phyloP scores from a whole-genome alignment of 1,139 yeast genomes.

The Taiozyma sp. region DNA sequence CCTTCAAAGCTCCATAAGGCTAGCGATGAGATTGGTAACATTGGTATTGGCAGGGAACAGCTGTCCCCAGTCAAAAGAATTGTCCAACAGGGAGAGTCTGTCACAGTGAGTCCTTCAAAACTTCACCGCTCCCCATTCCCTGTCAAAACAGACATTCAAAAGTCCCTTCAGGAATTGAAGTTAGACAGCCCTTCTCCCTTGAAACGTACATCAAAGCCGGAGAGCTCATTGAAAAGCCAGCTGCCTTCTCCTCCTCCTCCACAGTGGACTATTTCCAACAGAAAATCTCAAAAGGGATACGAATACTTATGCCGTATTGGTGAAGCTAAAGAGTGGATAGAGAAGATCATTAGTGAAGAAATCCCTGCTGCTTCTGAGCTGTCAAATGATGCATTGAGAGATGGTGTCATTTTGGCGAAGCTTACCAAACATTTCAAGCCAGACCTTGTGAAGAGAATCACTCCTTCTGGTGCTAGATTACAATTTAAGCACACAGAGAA shows the following conservation, averaged over 20 bases:
- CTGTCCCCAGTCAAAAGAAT: constrained; percentile 2
- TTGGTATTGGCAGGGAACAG: not conserved
- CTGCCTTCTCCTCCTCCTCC: constrained; percentile 5
- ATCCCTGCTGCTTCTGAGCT: constrained; percentile 51
- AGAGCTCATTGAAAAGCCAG: not conserved
- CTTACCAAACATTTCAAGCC: constrained; percentile 74
- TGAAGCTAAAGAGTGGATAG: constrained; percentile 81
- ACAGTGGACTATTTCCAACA: constrained; percentile 14
- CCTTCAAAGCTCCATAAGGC: not conserved
- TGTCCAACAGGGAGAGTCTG: constrained; percentile 1
- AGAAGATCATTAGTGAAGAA: constrained; percentile 45
- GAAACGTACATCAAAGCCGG: constrained; percentile 11
- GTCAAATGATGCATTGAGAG: constrained; percentile 59
- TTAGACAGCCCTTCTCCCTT: constrained; percentile 23
- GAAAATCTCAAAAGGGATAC: constrained; percentile 41
- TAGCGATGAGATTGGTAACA: not conserved
- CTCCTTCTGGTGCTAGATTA: constrained; percentile 49
- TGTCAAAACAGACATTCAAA: constrained; percentile 9
- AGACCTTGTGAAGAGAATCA: constrained; percentile 48
- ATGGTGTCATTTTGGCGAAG: constrained; percentile 85
- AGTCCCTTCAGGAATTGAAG: constrained; percentile 18
- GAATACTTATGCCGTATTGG: constrained; percentile 87
- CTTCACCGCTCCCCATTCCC: not conserved
- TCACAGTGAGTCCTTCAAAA: not conserved
- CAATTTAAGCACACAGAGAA: constrained; percentile 93